phyloP scores from a whole-genome alignment of 169 alveolate genomes.

The Plasmodium falciparum region DNA sequence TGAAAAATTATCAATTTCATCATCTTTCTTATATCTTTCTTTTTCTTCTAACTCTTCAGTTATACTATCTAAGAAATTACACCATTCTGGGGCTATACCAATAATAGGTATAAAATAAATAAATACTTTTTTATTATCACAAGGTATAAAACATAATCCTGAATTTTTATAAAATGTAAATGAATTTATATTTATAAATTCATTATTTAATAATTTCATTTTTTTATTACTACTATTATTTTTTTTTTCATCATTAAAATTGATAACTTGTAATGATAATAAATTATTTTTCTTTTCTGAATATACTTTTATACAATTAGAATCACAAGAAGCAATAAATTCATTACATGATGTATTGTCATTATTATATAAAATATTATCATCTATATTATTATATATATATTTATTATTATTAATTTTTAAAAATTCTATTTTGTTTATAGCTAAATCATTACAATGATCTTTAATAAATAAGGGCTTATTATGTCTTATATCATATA shows the following conservation, averaged over 20 bases:
- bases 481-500: constrained; percentile 82
- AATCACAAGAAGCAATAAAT: constrained; percentile 81
- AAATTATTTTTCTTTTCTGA: constrained; percentile 50
- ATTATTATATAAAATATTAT: neutral
- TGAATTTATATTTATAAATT: constrained; percentile 76
- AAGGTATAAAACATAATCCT: constrained; percentile 94
- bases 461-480: constrained; percentile 81
- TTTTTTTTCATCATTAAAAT: constrained; percentile 46
- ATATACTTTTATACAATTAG: constrained; percentile 80
- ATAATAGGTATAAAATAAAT: constrained; percentile 94
- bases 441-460: constrained; percentile 79
- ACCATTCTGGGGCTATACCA: constrained; percentile 98
- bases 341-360: constrained; percentile 44
- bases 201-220: constrained; percentile 29
- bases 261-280: constrained; percentile 78
- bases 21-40: constrained; percentile 75
- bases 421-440: constrained; percentile 81
- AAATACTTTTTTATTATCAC: constrained; percentile 95
- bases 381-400: constrained; percentile 20
- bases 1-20: constrained; percentile 80
- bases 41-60: constrained; percentile 97
- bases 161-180: constrained; percentile 88
- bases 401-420: constrained; percentile 74
- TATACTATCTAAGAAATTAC: constrained; percentile 95
- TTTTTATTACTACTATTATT: constrained; percentile 21